phyloP scores from a whole-genome alignment of 768 basidiomycete genomes.

The Russula sp. region DNA sequence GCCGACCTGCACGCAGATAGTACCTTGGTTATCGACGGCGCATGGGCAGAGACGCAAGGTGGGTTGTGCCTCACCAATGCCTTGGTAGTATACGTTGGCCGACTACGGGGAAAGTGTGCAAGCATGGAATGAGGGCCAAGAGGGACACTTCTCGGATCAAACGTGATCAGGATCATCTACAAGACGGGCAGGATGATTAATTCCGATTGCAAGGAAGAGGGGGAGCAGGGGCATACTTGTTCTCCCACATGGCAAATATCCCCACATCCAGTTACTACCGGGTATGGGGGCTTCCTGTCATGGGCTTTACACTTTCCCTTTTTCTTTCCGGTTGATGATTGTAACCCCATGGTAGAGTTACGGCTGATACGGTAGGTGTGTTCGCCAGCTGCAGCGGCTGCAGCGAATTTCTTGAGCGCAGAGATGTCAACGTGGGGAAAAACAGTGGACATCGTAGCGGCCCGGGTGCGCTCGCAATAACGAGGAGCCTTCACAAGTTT shows the following conservation, averaged over 20 bases:
- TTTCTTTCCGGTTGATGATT: slow-evolving; percentile 1
- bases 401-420: slow-evolving; percentile 27
- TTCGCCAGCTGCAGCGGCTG: slow-evolving; percentile 23
- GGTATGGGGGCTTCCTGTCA: slow-evolving; percentile 17
- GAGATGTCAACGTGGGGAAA: slow-evolving; percentile 28
- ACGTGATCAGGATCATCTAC: slow-evolving; percentile 28
- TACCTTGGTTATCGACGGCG: neutral
- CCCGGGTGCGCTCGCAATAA: neutral
- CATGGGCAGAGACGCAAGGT: neutral
- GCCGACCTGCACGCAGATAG: slow-evolving; percentile 24
- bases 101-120: slow-evolving; percentile 28
- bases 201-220: neutral
- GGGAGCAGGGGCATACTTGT: slow-evolving; percentile 21
- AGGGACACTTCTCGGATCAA: slow-evolving; percentile 26
- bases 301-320: slow-evolving; percentile 15
- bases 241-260: slow-evolving; percentile 28
- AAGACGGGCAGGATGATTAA: neutral
- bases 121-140: slow-evolving; percentile 28
- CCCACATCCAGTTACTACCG: slow-evolving; percentile 22
- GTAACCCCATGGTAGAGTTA: slow-evolving; percentile 3
- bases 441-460: slow-evolving; percentile 17
- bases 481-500: neutral
- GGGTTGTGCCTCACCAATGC: slow-evolving; percentile 23
- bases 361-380: slow-evolving; percentile 20
- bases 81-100: slow-evolving; percentile 27